Conservation (phyloP, 2,329 filamentous ascomycete species). For the Lasiodiplodia citricola region DNA sequence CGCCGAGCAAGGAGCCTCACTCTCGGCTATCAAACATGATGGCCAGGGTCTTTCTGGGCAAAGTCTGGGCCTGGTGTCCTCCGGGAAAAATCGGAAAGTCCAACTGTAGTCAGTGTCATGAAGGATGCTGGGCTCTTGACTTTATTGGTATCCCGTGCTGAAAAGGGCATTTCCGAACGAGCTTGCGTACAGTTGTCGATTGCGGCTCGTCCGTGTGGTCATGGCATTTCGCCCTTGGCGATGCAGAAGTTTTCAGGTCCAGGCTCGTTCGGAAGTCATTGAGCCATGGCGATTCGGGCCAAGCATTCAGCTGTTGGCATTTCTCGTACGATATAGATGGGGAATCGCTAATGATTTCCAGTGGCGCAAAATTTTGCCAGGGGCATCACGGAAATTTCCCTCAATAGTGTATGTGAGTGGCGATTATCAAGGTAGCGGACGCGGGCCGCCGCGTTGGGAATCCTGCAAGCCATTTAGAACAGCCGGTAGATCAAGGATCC, state of each 20-base stretch:
- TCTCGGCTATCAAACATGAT: neutral
- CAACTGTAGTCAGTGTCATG: too few species aligned
- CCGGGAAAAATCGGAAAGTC: neutral
- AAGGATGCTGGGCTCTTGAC: neutral
- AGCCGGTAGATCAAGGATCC: neutral
- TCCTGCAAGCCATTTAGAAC: slow-evolving; percentile 6
- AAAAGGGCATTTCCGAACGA: too few species aligned
- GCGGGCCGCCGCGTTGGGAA: slow-evolving; percentile 8
- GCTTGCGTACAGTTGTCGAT: neutral
- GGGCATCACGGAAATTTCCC: neutral
- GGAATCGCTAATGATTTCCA: neutral
- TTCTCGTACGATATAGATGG: too few species aligned
- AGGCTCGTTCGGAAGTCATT: neutral
- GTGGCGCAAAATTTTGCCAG: neutral
- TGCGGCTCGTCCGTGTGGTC: neutral
- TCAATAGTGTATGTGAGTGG: neutral
- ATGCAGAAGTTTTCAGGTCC: neutral
- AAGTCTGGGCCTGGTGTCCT: neutral
- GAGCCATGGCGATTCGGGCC: neutral
- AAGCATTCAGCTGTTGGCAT: neutral
- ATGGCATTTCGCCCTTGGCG: neutral
- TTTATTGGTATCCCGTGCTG: neutral
- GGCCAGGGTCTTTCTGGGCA: slow-evolving; percentile 1
- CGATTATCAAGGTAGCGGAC: neutral
- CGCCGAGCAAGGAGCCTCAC: neutral